Base-by-base conservation (phyloP, 2,329 filamentous ascomycete genomes). In the Metarhizium humberi region DNA sequence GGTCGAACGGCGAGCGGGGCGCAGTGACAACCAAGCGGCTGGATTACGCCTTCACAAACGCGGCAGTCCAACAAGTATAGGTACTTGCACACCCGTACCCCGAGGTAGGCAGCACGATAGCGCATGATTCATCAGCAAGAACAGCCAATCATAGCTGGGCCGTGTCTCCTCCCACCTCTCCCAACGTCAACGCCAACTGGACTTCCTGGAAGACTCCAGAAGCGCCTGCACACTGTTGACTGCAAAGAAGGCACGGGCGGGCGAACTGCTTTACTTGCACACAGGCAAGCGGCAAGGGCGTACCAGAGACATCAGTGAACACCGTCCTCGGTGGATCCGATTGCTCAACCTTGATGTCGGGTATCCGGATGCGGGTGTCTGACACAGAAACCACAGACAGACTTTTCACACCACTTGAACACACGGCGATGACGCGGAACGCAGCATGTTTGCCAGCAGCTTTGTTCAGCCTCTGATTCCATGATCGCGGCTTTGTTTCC, bases 111-210 rank as follows among this genome's bases (percentile, higher is more conserved):
- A 42, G n/a, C 8, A 42, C 32, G 10, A 14, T 58, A 62, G 59
- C 58, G 63, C 63, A 68, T 72, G 69, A 72, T 70, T 70, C 69
- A 71, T 68, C 61, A 67, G 62, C 70, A 63, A 66, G 66, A 16
- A n/a, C 14, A 50, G 20, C 50, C 47, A 53, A 47, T 66, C 43
- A 60, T 54, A 57, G 52, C n/a, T 25, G 18, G 38, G 25, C 4
- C 4, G 25, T 25, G 25, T 25, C 25, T 25, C 25, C 25, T 25
- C 25, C 25, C 25, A 25, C 25, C 25, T 25, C 4, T 25, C 8
- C 3, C 34, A 36, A 36, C 2, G 6, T 1, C 34, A 13, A 13
- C 34, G 34, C 8, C n/a, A 20, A 53, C 50, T 55, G 42, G 55
- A 55, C 25, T 4, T 25, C 25, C 54, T 60, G 61, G 71, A 73